Conservation (phyloP, 2,329 filamentous ascomycete genomes). For the Penicillium sp. region DNA sequence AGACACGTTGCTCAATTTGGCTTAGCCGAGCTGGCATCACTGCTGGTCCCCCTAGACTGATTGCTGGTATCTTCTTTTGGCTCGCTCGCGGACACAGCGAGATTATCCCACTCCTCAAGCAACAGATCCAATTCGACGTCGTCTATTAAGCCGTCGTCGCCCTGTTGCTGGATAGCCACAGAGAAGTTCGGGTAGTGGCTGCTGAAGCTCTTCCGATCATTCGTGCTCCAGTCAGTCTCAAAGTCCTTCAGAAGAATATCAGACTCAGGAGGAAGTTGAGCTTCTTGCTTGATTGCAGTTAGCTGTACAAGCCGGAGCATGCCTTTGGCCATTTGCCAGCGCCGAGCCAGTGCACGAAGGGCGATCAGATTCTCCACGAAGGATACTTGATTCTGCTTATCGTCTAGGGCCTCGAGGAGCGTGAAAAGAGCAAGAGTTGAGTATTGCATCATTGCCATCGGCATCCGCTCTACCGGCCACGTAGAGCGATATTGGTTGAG, state of each 20-base stretch:
- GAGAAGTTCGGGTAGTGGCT: slow-evolving; percentile 24
- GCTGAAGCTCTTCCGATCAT: slow-evolving; percentile 16
- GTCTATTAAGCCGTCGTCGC: background rate
- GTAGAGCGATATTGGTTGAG: slow-evolving; percentile 20
- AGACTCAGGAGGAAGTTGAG: slow-evolving; percentile 18
- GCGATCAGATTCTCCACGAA: slow-evolving; percentile 21
- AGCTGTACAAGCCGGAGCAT: slow-evolving; percentile 26
- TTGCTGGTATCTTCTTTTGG: background rate
- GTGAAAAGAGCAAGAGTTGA: slow-evolving; percentile 25
- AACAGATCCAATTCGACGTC: slow-evolving; percentile 18
- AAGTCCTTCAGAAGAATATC: slow-evolving; percentile 20
- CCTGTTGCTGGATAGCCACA: slow-evolving; percentile 4
- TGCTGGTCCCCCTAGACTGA: background rate
- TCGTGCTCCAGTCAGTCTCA: slow-evolving; percentile 17
- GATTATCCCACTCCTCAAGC: slow-evolving; percentile 19
- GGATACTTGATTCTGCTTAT: slow-evolving; percentile 9
- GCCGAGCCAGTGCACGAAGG: slow-evolving; percentile 14
- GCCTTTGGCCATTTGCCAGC: slow-evolving; percentile 21
- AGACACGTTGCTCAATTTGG: background rate
- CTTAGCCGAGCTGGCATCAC: background rate
- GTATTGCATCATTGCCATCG: slow-evolving; percentile 27
- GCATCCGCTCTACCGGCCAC: slow-evolving; percentile 29
- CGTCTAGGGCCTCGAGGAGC: slow-evolving; percentile 19
- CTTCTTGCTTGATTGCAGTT: slow-evolving; percentile 14
- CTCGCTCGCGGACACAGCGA: background rate